Evolutionary conservation across 108 stramenopile species (phyloP), one percentile per base, ranked within the genome.

Genomic region (Bacterosira constricta): DNA sequence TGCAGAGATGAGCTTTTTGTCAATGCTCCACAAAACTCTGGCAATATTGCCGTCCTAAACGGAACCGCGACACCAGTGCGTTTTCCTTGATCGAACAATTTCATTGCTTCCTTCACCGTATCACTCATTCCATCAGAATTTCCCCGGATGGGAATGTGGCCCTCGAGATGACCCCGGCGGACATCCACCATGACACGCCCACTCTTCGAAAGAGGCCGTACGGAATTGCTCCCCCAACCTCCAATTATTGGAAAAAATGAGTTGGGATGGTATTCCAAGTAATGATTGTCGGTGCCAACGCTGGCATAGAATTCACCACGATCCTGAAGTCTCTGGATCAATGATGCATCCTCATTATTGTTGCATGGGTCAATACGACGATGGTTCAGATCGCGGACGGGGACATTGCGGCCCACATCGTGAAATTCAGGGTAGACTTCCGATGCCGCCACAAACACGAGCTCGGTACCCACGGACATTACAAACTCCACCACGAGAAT

Each of bases 151-250:
- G 87, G 84, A 8, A 88, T 34, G 42, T 88, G 87, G 23, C 81
- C 81, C 63, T 88, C 87, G 53, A 88, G 37, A 44, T 76, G 76
- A 27, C 87, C 84, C 34, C 87, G 66, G 45, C 71, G 70, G 53
- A 71, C 83, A 77, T 88, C 87, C 9, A 88, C 82, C 87, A 88
- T 88, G 44, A 88, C 84, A 17, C 87, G 79, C 3, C 87, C 87
- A 62, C 84, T 76, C 66, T 88, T 88, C 30, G 74, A 69, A 46
- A 88, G 52, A 0, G 87, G 87, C 12, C 87, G 63, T 0, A 88
- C 87, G 10, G 87, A 84, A 63, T 88, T 88, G 51, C 71, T 85
- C 7, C 76, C 79, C 87, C 87, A 88, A 0, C 87, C 87, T 38
- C 82, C 75, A 39, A 88, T 83, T 39, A 88, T 88, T 27, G 87